phyloP scores from a whole-genome alignment of 371 early-diverging fungal genomes.

The Dinochytrium kinnereticum region DNA sequence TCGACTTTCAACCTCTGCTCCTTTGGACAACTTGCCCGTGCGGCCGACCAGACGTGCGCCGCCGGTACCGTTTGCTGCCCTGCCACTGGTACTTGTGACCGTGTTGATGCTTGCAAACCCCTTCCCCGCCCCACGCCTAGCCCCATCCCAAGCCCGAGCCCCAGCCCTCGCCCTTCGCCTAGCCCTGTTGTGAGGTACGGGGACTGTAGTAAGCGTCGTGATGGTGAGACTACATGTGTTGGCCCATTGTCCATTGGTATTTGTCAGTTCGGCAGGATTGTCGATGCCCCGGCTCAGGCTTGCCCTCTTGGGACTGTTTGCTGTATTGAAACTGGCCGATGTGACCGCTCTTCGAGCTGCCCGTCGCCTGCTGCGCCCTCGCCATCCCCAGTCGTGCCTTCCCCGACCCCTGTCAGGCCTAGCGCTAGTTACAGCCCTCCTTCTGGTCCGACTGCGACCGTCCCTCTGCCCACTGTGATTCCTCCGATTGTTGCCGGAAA shows the following conservation, averaged over 20 bases:
- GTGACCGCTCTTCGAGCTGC: constrained; percentile 2
- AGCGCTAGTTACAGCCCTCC: background rate
- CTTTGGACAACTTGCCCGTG: background rate
- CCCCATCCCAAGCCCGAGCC: background rate
- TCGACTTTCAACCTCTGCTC: constrained; percentile 21
- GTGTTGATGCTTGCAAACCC: background rate
- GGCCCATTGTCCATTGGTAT: background rate
- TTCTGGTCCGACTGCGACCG: background rate
- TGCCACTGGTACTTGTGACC: constrained; percentile 10
- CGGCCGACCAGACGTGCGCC: constrained; percentile 13
- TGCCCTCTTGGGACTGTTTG: constrained; percentile 13
- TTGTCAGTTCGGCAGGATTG: background rate
- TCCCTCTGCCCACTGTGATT: background rate
- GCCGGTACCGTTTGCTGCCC: constrained; percentile 22
- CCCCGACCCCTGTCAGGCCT: background rate
- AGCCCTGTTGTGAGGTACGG: background rate
- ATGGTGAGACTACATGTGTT: constrained; percentile 10
- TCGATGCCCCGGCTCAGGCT: background rate
- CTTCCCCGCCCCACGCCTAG: background rate
- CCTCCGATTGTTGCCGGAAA: constrained; percentile 2
- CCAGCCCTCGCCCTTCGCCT: background rate
- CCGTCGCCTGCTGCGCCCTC: background rate
- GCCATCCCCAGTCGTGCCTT: background rate
- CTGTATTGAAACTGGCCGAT: constrained; percentile 4
- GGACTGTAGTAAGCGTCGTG: background rate